Conservation (phyloP, 176 grass and related monocot species). For the Eleusine coracana region DNA sequence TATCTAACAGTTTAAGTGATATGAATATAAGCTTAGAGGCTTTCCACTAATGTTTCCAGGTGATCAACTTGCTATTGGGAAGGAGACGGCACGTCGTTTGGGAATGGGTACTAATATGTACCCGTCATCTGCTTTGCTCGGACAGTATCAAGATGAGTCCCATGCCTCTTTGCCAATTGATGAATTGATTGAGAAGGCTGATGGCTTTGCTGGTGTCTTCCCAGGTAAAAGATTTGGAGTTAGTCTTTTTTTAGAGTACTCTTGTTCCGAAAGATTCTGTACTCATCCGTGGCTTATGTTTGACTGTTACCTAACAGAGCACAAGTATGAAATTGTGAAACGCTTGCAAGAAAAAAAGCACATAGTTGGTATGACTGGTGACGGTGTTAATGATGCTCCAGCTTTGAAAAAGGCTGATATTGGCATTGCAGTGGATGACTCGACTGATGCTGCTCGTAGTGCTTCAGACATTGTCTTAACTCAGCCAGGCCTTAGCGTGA, state of each 20-base stretch:
- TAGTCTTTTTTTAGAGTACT: neutral
- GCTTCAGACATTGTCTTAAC: constrained; percentile 93
- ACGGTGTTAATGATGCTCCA: constrained; percentile 95
- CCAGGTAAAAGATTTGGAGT: constrained; percentile 54
- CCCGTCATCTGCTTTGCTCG: constrained; percentile 88
- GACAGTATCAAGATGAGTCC: constrained; percentile 75
- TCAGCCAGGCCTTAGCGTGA: constrained; percentile 80
- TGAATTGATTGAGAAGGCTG: constrained; percentile 90
- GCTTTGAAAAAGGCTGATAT: constrained; percentile 95
- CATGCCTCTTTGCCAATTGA: constrained; percentile 74
- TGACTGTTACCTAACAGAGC: constrained; percentile 50
- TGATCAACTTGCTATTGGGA: constrained; percentile 86
- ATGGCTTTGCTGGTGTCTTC: constrained; percentile 95
- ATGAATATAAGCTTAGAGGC: neutral
- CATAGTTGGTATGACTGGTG: constrained; percentile 89
- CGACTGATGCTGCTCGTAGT: constrained; percentile 83
- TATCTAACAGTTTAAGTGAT: neutral
- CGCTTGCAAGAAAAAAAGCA: constrained; percentile 89
- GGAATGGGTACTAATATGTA: constrained; percentile 99
- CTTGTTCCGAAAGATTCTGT: neutral
- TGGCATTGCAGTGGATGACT: constrained; percentile 88
- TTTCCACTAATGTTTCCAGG: constrained; percentile 40
- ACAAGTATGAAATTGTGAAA: constrained; percentile 96
- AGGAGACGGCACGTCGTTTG: constrained; percentile 86
- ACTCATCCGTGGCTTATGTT: constrained; percentile 1